Conservation (phyloP, 2,329 filamentous ascomycete species). For the Neonectria neomacrospora region DNA sequence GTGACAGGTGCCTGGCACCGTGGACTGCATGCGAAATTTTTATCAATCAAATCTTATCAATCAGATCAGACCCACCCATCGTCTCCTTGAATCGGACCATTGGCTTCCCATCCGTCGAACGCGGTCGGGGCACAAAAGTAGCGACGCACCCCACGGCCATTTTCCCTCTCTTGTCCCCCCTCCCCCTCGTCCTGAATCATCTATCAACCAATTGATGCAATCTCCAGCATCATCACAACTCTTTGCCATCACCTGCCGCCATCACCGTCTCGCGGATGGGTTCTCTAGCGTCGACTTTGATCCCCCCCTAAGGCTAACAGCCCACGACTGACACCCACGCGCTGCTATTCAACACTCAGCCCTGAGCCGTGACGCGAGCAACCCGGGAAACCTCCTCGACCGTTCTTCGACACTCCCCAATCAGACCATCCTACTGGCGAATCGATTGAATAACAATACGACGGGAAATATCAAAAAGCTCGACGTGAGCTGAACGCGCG, state of each 20-base stretch:
- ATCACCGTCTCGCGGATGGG: conserved; percentile 13
- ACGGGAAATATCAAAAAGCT: not conserved
- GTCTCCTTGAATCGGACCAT: conserved; percentile 52
- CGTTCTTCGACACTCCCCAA: not conserved
- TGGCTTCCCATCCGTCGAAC: conserved; percentile 39
- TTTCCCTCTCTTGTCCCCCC: conserved; percentile 31
- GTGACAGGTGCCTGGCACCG: conserved; percentile 44
- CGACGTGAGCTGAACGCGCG: conserved; percentile 9
- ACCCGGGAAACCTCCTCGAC: not conserved
- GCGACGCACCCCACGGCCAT: conserved; percentile 43
- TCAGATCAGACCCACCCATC: conserved; percentile 53
- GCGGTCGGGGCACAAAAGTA: conserved; percentile 46
- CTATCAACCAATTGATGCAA: conserved; percentile 17
- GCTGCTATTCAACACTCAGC: conserved; percentile 4
- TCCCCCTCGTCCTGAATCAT: conserved; percentile 17
- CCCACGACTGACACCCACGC: conserved; percentile 14
- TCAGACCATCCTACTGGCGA: conserved; percentile 7
- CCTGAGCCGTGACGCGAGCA: conserved; percentile 3
- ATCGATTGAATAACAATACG: conserved; percentile 19
- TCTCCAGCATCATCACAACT: conserved; percentile 22
- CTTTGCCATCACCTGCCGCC: conserved; percentile 19
- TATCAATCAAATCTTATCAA: conserved; percentile 64
- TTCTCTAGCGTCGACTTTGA: conserved; percentile 10
- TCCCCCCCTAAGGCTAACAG: conserved; percentile 6
- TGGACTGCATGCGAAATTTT: conserved; percentile 44